phyloP scores from a whole-genome alignment of 192 early-diverging fungal species.

The Thamnidium elegans region DNA sequence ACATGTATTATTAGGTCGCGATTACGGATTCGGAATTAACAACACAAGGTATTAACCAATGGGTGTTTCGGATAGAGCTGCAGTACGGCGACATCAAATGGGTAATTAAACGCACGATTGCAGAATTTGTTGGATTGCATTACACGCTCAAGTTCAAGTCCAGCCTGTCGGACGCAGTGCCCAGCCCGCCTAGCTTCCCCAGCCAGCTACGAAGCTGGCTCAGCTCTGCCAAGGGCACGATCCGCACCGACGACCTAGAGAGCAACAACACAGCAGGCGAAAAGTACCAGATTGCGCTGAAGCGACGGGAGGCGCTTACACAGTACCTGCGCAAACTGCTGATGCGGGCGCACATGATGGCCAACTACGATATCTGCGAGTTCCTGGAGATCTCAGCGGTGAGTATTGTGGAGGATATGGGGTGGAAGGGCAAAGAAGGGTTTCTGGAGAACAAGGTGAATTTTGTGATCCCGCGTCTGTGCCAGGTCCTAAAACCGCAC shows the following conservation, averaged over 20 bases:
- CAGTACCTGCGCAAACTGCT: conserved; percentile 58
- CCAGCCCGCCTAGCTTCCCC: conserved; percentile 34
- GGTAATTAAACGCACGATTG: conserved; percentile 61
- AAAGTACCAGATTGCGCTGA: conserved; percentile 42
- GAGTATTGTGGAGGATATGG: conserved; percentile 72
- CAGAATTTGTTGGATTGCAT: conserved; percentile 69
- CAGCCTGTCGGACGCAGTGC: conserved; percentile 29
- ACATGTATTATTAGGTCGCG: conserved; percentile 5
- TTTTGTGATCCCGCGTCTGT: conserved; percentile 28
- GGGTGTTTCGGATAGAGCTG: conserved; percentile 37
- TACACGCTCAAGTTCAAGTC: conserved; percentile 50
- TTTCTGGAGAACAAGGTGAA: conserved; percentile 65
- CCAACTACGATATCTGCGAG: conserved; percentile 68
- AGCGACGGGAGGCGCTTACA: conserved; percentile 57
- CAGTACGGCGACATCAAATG: conserved; percentile 78
- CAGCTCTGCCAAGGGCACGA: conserved; percentile 20
- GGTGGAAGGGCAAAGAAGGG: conserved; percentile 84
- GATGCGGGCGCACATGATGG: conserved; percentile 58
- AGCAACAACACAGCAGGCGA: conserved; percentile 27
- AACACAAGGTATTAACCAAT: conserved; percentile 29
- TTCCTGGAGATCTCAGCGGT: conserved; percentile 75
- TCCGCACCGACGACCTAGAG: conserved; percentile 12
- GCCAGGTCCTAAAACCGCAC: conserved; percentile 17
- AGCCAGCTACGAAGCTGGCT: conserved; percentile 25
- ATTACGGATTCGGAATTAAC: conserved; percentile 32